phyloP scores from a whole-genome alignment of 257 asterid species.

The Craterostigma plantagineum region DNA sequence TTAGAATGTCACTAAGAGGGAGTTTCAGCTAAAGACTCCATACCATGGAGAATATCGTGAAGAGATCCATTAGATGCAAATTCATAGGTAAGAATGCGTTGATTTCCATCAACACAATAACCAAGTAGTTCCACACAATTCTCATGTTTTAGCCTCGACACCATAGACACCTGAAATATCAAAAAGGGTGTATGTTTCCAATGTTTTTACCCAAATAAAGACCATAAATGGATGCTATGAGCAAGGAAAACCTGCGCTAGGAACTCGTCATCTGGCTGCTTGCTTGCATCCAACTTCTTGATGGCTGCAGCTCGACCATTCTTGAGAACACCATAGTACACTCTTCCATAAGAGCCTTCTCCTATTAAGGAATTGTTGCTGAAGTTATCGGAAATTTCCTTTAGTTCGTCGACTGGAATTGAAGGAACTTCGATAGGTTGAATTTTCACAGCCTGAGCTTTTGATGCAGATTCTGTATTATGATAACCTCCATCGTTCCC shows the following conservation, averaged over 20 bases:
- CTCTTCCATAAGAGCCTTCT: slow-evolving; percentile 90
- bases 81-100: slow-evolving; percentile 67
- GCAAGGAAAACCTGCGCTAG: slow-evolving; percentile 49
- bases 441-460: slow-evolving; percentile 34
- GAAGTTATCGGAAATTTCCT: slow-evolving; percentile 55
- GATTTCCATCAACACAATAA: slow-evolving; percentile 71
- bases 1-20: background rate
- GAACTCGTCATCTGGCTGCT: slow-evolving; percentile 78
- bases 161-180: slow-evolving; percentile 66
- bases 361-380: slow-evolving; percentile 53
- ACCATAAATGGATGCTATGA: background rate
- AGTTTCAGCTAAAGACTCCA: slow-evolving; percentile 8
- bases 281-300: slow-evolving; percentile 67
- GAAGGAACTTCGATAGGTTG: slow-evolving; percentile 67
- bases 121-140: slow-evolving; percentile 74
- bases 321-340: slow-evolving; percentile 48
- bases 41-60: slow-evolving; percentile 86
- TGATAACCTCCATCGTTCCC: slow-evolving; percentile 44
- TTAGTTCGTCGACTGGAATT: slow-evolving; percentile 55
- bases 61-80: slow-evolving; percentile 86
- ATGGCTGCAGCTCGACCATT: slow-evolving; percentile 58
- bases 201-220: background rate
- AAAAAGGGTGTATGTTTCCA: slow-evolving; percentile 1
- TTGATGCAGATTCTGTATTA: slow-evolving; percentile 35
- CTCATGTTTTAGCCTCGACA: slow-evolving; percentile 66